These are phyloP conservation scores for Vaccinium vitisidaea DNA, from an alignment of 148 eudicot genomes.

Conservation along the genomic window DNA sequence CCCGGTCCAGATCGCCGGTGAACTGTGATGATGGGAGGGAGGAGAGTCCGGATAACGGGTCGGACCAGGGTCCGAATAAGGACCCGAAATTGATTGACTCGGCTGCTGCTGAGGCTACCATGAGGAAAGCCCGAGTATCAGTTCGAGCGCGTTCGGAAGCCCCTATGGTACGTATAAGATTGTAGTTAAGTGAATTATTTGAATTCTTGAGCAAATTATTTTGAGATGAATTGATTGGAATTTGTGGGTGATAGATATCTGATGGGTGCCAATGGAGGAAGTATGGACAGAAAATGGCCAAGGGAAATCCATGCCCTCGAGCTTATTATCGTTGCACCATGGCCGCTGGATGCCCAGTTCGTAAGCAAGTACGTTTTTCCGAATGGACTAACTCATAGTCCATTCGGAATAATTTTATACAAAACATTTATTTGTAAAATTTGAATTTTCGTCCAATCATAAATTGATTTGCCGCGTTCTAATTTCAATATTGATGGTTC, in stretches of 20 bases:
- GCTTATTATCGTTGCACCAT: constrained; percentile 37
- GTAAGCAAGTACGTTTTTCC: constrained; percentile 25
- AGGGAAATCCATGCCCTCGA: constrained; percentile 36
- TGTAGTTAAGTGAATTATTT: not conserved
- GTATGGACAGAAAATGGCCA: constrained; percentile 35
- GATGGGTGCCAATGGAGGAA: constrained; percentile 36
- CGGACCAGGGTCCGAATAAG: constrained; percentile 13
- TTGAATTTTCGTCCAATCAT: not conserved
- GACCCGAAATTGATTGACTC: constrained; percentile 22
- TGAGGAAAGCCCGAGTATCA: constrained; percentile 34
- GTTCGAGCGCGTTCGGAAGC: constrained; percentile 36
- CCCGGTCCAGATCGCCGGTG: not conserved
- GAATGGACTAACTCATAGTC: no score
- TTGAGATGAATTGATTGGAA: not conserved
- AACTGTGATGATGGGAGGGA: constrained; percentile 16
- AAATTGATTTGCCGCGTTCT: not conserved
- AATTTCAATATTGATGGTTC: not conserved
- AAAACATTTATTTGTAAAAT: no score
- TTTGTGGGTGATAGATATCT: constrained; percentile 17
- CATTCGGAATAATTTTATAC: no score
- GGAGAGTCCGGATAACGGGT: constrained; percentile 12
- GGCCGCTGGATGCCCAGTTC: constrained; percentile 34
- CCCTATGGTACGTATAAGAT: constrained; percentile 21
- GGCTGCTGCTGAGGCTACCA: constrained; percentile 28
- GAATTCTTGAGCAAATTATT: not conserved